A percentile compares a stretch with the other conserved stretches of the same genome.
phyloP scores from a whole-genome alignment of 2,329 filamentous ascomycete genomes.

The Cadophora gregata region DNA sequence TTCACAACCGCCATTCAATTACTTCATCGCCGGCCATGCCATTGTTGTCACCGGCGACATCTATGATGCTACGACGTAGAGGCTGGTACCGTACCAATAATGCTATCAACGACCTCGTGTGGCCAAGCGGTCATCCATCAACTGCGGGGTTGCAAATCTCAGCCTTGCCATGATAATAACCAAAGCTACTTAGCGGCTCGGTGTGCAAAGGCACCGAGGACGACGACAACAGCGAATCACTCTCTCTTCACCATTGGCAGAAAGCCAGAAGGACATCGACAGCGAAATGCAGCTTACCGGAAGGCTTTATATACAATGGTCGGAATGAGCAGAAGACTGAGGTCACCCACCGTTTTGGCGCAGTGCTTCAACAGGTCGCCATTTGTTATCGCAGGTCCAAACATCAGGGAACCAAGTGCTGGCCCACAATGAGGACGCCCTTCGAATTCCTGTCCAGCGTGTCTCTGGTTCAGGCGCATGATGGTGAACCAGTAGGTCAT shows the following conservation, averaged over 20 bases:
- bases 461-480: no score
- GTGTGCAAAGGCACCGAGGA: not conserved
- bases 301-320: not conserved
- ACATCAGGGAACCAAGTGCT: not conserved
- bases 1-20: not conserved
- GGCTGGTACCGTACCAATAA: not conserved
- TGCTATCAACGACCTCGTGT: not conserved
- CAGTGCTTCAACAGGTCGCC: not conserved
- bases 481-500: not conserved
- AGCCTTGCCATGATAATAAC: slow-evolving; percentile 14
- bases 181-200: not conserved
- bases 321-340: not conserved
- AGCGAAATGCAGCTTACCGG: not conserved
- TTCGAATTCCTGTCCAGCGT: not conserved
- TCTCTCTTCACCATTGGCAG: not conserved
- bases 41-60: not conserved
- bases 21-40: not conserved
- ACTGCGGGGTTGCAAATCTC: slow-evolving; percentile 25
- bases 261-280: not conserved
- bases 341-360: not conserved
- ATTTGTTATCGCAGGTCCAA: not conserved
- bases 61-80: not conserved
- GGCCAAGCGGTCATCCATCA: not conserved
- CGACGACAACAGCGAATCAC: not conserved
- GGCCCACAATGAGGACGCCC: not conserved